A percentile compares a stretch with the other conserved stretches of the same genome.
These are phyloP conservation scores for Microbotryomycetes sp. DNA, from an alignment of 1,284 basidiomycete genomes.

Conservation along the genomic window DNA sequence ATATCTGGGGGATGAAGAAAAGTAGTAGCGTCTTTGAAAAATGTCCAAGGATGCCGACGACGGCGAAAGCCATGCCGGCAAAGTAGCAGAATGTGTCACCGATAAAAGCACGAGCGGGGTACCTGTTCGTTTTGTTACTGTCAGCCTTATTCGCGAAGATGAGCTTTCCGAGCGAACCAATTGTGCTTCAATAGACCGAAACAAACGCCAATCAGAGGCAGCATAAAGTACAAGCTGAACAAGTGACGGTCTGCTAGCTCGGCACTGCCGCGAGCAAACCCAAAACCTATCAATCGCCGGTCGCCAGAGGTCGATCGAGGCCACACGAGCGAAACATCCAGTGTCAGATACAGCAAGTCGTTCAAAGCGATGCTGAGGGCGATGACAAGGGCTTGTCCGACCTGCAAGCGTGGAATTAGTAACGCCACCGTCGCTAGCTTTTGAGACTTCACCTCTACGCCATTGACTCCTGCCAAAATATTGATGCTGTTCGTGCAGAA, in stretches of 20 bases:
- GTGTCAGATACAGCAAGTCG: constrained; percentile 80
- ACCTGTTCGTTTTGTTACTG: constrained; percentile 52
- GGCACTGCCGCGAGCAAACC: constrained; percentile 35
- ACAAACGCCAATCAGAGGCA: constrained; percentile 85
- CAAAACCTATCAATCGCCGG: constrained; percentile 12
- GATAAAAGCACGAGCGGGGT: constrained; percentile 87
- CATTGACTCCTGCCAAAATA: constrained; percentile 96
- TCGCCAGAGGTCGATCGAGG: background rate
- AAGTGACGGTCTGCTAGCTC: constrained; percentile 86
- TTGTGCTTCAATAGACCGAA: constrained; percentile 85
- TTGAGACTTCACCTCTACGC: constrained; percentile 58
- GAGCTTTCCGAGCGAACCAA: constrained; percentile 66
- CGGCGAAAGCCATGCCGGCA: constrained; percentile 93
- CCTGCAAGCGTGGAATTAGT: constrained; percentile 36
- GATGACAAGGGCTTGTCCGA: constrained; percentile 86
- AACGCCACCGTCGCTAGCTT: background rate
- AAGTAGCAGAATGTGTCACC: constrained; percentile 98
- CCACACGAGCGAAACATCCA: constrained; percentile 23
- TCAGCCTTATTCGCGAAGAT: background rate
- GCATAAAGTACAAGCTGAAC: constrained; percentile 92
- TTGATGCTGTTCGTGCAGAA: constrained; percentile 99
- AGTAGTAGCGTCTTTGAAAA: constrained; percentile 93
- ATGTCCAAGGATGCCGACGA: constrained; percentile 91
- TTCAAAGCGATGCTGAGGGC: constrained; percentile 83
- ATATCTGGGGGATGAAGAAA: constrained; percentile 96